A percentile compares a stretch with the other conserved stretches of the same genome.
Conservation (phyloP, 2,329 filamentous ascomycete species). For the Hansfordia pulvinata region DNA sequence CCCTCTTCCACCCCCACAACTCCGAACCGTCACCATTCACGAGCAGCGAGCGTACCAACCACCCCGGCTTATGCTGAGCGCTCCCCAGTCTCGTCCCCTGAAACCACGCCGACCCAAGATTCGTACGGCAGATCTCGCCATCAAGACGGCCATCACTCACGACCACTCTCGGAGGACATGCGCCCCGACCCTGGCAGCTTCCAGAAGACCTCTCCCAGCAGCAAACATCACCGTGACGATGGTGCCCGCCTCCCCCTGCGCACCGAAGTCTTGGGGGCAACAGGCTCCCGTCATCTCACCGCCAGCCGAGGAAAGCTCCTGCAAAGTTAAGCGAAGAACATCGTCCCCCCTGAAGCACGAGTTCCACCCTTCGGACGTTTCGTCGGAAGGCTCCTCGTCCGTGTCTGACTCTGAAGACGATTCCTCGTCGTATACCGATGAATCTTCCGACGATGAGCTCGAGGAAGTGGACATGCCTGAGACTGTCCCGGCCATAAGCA, state of each 20-base stretch:
- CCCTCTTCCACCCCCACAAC: constrained; percentile 15
- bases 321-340: constrained; percentile 51
- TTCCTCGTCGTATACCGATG: constrained; percentile 42
- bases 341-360: constrained; percentile 96
- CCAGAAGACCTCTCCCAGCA: constrained; percentile 18
- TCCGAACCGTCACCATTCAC: constrained; percentile 20
- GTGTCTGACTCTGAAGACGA: constrained; percentile 29
- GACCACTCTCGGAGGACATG: constrained; percentile 21
- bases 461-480: constrained; percentile 48
- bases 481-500: constrained; percentile 44
- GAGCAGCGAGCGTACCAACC: constrained; percentile 14
- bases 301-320: constrained; percentile 30
- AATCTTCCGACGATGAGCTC: constrained; percentile 39
- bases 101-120: constrained; percentile 24
- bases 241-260: constrained; percentile 41
- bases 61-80: constrained; percentile 13
- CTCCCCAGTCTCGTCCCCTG: constrained; percentile 13
- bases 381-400: constrained; percentile 26
- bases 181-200: constrained; percentile 22
- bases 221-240: constrained; percentile 31
- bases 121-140: constrained; percentile 11
- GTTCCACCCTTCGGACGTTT: constrained; percentile 71
- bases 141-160: constrained; percentile 4
- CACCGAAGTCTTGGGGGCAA: constrained; percentile 31
- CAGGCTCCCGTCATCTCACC: constrained; percentile 23